Conservation (phyloP, 2,329 filamentous ascomycete genomes). For the Lachnellula hyalina region DNA sequence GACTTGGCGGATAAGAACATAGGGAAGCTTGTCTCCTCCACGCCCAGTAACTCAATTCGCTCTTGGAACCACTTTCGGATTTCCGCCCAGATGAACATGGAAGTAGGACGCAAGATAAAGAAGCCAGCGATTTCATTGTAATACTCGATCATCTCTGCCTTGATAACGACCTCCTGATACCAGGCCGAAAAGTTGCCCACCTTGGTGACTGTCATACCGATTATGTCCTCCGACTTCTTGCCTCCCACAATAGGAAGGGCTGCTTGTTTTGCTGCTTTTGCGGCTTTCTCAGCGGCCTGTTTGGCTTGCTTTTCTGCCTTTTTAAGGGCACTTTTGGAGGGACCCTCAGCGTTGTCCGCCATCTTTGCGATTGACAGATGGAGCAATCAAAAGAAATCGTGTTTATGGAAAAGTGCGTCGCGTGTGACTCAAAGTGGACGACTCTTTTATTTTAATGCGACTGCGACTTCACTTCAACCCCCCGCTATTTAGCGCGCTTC, state of each 20-base stretch:
- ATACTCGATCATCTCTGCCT: conserved; percentile 97
- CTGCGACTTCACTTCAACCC: not conserved
- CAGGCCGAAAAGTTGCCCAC: conserved; percentile 83
- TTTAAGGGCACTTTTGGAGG: conserved; percentile 59
- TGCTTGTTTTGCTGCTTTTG: conserved; percentile 55
- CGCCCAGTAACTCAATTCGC: conserved; percentile 83
- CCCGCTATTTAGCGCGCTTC: not conserved
- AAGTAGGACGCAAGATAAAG: conserved; percentile 77
- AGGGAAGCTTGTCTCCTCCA: conserved; percentile 94
- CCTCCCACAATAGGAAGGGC: conserved; percentile 48
- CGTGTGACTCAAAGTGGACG: not conserved
- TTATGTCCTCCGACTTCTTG: conserved; percentile 63
- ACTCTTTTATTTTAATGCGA: not conserved
- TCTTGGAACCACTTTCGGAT: conserved; percentile 64
- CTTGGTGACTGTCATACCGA: conserved; percentile 84
- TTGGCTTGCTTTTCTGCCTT: conserved; percentile 62
- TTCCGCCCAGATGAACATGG: conserved; percentile 62
- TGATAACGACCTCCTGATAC: conserved; percentile 97
- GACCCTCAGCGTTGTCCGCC: conserved; percentile 28
- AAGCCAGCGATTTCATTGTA: conserved; percentile 91
- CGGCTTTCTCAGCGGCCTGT: conserved; percentile 55
- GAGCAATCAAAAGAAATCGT: not conserved
- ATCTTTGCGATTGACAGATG: conserved; percentile 11
- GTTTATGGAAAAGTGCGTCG: not conserved
- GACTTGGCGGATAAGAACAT: conserved; percentile 93